Evolutionary conservation across 495 filamentous ascomycete species (phyloP).

Genomic region (Penicillium maclennaniae): DNA sequence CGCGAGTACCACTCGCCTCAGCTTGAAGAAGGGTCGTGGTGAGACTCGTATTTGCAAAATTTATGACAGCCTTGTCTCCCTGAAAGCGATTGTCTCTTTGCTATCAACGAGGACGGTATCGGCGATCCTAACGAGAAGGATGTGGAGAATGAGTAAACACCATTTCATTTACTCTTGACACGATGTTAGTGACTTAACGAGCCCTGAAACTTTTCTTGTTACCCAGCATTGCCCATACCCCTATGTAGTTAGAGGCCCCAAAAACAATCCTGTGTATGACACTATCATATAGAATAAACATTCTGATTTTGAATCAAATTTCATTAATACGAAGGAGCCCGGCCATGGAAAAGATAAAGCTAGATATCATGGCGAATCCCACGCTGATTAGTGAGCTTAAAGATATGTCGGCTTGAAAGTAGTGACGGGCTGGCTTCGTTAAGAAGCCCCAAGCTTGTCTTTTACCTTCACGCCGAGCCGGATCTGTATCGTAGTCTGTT

Average conservation of each 20-base stretch:
- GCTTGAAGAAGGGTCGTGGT: constrained; percentile 88
- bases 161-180: constrained; percentile 9
- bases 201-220: constrained; percentile 14
- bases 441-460: no score
- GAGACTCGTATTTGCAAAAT: constrained; percentile 98
- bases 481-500: no score
- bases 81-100: constrained; percentile 94
- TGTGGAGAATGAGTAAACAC: constrained; percentile 67
- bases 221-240: background rate
- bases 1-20: constrained; percentile 85
- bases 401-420: no score
- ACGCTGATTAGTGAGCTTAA: no score
- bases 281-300: background rate
- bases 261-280: background rate
- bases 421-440: no score
- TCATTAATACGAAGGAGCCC: background rate
- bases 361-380: no score
- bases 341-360: no score
- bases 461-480: no score
- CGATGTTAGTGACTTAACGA: constrained; percentile 35
- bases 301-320: background rate
- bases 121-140: constrained; percentile 95
- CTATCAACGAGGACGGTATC: constrained; percentile 95
- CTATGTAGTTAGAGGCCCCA: background rate
- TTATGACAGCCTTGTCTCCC: constrained; percentile 95